Base-by-base conservation (phyloP, 352 stramenopile genomes). In the Pythium coloratum region DNA sequence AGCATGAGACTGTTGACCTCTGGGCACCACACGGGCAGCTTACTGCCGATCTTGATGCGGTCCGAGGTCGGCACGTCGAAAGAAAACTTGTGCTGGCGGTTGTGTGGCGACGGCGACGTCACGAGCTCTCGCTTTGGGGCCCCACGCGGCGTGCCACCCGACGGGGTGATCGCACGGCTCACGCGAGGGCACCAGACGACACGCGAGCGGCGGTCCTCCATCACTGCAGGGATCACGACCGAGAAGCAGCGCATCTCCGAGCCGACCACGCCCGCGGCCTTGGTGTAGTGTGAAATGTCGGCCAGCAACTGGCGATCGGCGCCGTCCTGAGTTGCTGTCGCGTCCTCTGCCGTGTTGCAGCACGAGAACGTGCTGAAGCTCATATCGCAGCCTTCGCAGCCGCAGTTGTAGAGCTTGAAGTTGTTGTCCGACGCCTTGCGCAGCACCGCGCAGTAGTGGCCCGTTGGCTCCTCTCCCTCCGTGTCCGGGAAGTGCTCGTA, bases 1-100 rank as follows among this genome's bases (percentile, higher is more conserved):
- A 96, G 74, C 77, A 96, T 93, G 16, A 97, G 76, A 54, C 79
- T 93, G 66, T 91, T 91, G 24, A 97, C 83, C 55, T 96, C 84
- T 3, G 84, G 77, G 69, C 85, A 96, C 89, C 89, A 97, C 20
- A 93, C 80, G 2, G 89, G 89, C 49, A 94, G 62, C 65, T 96
- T 97, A 62, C 82, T 95, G 24, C 76, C 79, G 30, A 97, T 89
- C 62, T 88, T 85, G 66, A 94, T 82, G 47, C 85, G 82, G 66
- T 95, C 83, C 46, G 70, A 82, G 18, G 81, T 90, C 0, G 83
- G 84, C 16, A 76, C 64, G 33, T 92, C 86, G 47, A 94, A 94
- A 6, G 78, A 88, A 64, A 94, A 92, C 65, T 76, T 82, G 69
- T 90, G 76, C 73, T 91, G 76, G 28, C 77, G 73, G 67, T 88